Evolutionary conservation across 2,329 filamentous ascomycete species (phyloP), one percentile per base, ranked within the genome.

Genomic region (Aureobasidium sp.): DNA sequence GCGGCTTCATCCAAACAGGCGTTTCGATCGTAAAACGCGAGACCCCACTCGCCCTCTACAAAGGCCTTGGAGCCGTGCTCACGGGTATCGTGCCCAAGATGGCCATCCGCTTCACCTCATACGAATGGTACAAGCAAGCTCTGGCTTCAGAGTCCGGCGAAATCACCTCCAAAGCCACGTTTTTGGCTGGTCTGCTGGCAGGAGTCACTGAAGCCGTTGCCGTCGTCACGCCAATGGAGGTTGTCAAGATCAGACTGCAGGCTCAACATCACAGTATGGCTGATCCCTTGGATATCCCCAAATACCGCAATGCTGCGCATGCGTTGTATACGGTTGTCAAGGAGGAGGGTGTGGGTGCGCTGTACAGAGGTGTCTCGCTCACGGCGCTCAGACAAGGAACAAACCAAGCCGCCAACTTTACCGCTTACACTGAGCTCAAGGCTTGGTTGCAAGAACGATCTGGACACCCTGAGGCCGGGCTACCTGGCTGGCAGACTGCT

Each of bases 321-420:
- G 85, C 85, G 12, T 78, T 85, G 19, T 96, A 95, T 78, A 97
- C 92, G 5, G 91, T 99, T 62, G 79, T 97, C 44, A 87, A 85
- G 69, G 94, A 99, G 78, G 94, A 99, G 76, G 95, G 95, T 0
- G 74, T 89, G 68, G 86, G 90, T 61, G 89, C 92, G 5, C 78
- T 99, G 39, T 99, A 96, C 79, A 89, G 94, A 64, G 94, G 94
- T 73, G 94, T 99, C 5, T 91, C 89, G 33, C 82, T 99, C 63
- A 99, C 94, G 1, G 94, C 94, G 0, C 81, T 99, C 69, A 85
- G 94, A 62, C 94, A 99, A 80, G 94, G 94, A 66, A 91, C 88
- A 66, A 99, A 99, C 78, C 94, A 99, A 80, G 94, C 95, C 50
- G 91, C 93, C 76, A 99, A 99, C 81, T 99, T 99, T 81, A 97